Evolutionary conservation across 108 stramenopile genomes (phyloP), one percentile per base, ranked within the genome.

Genomic region (Skeletonema potamos): DNA sequence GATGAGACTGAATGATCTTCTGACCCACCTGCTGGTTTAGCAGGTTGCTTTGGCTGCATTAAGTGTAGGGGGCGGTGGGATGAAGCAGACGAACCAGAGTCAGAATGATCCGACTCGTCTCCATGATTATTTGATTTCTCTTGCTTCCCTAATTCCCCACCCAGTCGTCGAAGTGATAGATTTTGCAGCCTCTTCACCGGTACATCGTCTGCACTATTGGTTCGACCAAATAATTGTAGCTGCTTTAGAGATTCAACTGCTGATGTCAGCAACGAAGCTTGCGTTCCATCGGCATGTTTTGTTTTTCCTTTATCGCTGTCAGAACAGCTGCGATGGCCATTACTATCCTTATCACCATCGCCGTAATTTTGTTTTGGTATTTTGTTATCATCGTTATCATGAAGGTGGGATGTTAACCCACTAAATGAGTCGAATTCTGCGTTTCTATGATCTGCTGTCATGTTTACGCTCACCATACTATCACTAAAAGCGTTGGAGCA

Each of bases 381-480:
- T 41, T 41, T 13, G 39, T 41, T 41, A 2, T 51, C 15, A 51
- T 51, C 34, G 4, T 4, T n/a, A 51, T 51, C 22, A 22, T 51
- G 8, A 51, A 51, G 48, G 22, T 20, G 9, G 48, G 48, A 20
- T 22, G 22, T 51, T 2, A 51, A 51, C 20, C 48, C 48, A 51
- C 48, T 20, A 6, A 51, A 9, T 22, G 18, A 6, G 7, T 51
- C 48, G 6, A 41, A 41, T 41, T 41, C 39, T n/a, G 39, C 13
- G 15, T 51, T 5, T 22, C n/a, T 51, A 48, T 22, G 18, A 22
- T 20, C 48, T 24, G 48, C 20, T 22, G 48, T 4, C 22, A 51
- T 36, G 12, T n/a, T 37, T 9, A 62, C 30, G 61, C 61, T 62
- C 2, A 62, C 33, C 61, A 62, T 62, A 34, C 61, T 62, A 30